Evolutionary conservation across 176 grass and related monocot genomes (phyloP).

Genomic region (Rhynchospora tenuis): DNA sequence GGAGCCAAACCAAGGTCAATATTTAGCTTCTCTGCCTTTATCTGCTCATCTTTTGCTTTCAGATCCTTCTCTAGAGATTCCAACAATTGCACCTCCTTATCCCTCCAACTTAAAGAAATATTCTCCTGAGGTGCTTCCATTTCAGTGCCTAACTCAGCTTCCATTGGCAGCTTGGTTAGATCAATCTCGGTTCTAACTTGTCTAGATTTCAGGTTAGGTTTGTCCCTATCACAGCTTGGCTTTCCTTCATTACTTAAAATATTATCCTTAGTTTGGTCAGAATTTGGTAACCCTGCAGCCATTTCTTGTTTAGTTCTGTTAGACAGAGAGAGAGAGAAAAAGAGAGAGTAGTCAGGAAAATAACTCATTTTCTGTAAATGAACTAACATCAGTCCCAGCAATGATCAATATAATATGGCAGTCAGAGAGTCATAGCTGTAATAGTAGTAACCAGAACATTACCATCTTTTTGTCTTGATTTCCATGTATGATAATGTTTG

Average conservation of each 20-base stretch:
- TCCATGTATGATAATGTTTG: background rate
- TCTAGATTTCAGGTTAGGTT: background rate
- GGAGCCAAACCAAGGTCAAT: background rate
- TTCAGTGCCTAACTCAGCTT: background rate
- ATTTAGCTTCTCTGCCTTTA: constrained; percentile 1
- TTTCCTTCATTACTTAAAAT: background rate
- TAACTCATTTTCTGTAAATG: background rate
- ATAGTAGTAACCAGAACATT: background rate
- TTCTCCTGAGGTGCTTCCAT: constrained; percentile 18
- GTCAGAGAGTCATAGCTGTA: background rate
- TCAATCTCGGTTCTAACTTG: constrained; percentile 10
- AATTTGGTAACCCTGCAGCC: background rate
- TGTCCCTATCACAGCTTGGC: background rate
- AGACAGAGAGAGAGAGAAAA: background rate
- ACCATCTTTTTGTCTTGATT: background rate
- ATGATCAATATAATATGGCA: background rate
- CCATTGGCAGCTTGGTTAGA: constrained; percentile 9
- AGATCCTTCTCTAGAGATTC: background rate
- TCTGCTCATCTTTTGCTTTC: constrained; percentile 9
- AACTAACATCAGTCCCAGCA: background rate
- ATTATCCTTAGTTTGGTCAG: background rate
- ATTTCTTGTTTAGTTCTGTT: constrained; percentile 17
- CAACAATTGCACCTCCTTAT: constrained; percentile 6
- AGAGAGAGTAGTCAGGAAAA: constrained; percentile 5
- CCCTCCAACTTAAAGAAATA: background rate